A percentile compares a stretch with the other conserved stretches of the same genome.
Evolutionary conservation across 768 basidiomycete genomes (phyloP).

Genomic region (Tylopilus cervinicoccineus): DNA sequence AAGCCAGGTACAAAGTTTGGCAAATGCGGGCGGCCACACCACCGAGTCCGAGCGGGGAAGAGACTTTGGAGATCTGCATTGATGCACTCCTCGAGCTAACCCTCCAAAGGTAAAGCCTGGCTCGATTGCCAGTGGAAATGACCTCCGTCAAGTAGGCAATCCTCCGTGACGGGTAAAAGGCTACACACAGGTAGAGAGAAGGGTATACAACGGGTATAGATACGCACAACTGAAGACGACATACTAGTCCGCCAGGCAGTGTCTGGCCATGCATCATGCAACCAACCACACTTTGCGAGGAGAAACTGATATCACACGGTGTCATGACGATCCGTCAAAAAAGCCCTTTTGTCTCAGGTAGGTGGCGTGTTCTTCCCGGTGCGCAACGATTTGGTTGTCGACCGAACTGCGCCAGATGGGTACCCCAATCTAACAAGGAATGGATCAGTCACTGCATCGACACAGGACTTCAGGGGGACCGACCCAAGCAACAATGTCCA

Average conservation of each 20-base stretch:
- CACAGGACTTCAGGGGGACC: slow-evolving; percentile 17
- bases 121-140: too few species aligned
- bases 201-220: neutral
- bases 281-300: neutral
- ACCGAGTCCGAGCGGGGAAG: too few species aligned
- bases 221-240: neutral
- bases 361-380: slow-evolving; percentile 43
- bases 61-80: too few species aligned
- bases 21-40: too few species aligned
- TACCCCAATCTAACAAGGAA: slow-evolving; percentile 38
- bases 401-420: slow-evolving; percentile 52
- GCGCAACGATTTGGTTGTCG: slow-evolving; percentile 43
- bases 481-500: slow-evolving; percentile 45
- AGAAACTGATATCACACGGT: neutral
- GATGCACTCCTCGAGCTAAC: too few species aligned
- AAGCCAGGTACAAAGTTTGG: too few species aligned
- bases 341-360: slow-evolving; percentile 45
- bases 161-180: neutral
- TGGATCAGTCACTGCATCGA: neutral
- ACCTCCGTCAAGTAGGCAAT: neutral
- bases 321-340: slow-evolving; percentile 22
- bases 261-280: neutral
- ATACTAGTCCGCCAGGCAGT: neutral
- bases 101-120: too few species aligned
- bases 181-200: neutral